Evolutionary conservation across 2,329 filamentous ascomycete genomes (phyloP).

Genomic region (Dactylellina cionopaga): DNA sequence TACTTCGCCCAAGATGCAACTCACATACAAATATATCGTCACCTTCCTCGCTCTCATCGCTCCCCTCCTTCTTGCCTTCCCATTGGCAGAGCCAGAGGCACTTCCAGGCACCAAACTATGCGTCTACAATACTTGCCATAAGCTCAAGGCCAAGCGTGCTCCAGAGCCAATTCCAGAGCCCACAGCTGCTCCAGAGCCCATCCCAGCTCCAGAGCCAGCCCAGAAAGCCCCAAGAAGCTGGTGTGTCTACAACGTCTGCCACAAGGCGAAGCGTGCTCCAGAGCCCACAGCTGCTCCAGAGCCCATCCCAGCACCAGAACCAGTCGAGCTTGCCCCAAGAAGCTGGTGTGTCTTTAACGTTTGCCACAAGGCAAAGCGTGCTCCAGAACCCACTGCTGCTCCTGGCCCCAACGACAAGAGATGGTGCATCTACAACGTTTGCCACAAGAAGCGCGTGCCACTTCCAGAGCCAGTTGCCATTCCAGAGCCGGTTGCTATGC

Average conservation of each 20-base stretch:
- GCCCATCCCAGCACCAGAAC: background rate
- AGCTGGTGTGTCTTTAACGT: background rate
- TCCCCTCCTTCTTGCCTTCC: slow-evolving; percentile 28
- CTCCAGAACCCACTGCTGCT: background rate
- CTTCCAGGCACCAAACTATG: background rate
- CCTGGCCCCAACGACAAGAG: background rate
- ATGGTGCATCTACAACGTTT: slow-evolving; percentile 12
- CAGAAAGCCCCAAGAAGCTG: slow-evolving; percentile 3
- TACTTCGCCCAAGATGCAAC: slow-evolving; percentile 32
- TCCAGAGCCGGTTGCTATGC: background rate
- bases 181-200: slow-evolving; percentile 1
- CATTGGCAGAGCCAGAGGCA: slow-evolving; percentile 31
- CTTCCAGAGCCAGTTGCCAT: background rate
- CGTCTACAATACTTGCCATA: slow-evolving; percentile 7
- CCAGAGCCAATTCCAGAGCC: slow-evolving; percentile 5
- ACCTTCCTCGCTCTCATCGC: slow-evolving; percentile 15
- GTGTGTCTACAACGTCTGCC: slow-evolving; percentile 32
- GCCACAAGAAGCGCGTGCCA: slow-evolving; percentile 19
- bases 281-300: background rate
- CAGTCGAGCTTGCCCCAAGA: background rate
- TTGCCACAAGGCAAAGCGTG: background rate
- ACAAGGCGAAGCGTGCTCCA: slow-evolving; percentile 40
- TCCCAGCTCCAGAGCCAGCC: background rate
- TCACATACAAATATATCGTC: slow-evolving; percentile 31
- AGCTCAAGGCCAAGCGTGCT: background rate